Evolutionary conservation across 2,329 filamentous ascomycete genomes (phyloP).

Genomic region (Colletotrichum paranaense): DNA sequence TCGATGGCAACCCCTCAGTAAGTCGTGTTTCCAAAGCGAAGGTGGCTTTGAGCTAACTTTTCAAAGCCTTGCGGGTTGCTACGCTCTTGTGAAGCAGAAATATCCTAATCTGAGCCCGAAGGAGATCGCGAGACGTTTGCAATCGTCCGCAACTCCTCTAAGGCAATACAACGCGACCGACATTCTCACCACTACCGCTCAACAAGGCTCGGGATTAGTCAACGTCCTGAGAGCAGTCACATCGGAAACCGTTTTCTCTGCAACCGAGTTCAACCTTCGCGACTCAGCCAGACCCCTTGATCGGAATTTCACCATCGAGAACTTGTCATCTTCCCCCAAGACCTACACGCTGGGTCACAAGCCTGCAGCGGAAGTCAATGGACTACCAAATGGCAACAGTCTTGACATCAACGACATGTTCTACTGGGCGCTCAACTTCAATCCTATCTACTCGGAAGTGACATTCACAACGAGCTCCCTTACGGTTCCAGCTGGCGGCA

Average conservation of each 20-base stretch:
- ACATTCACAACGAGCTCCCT: slow-evolving; percentile 1
- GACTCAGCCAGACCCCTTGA: slow-evolving; percentile 2
- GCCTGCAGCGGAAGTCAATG: slow-evolving; percentile 18
- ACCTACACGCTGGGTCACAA: slow-evolving; percentile 20
- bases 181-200: slow-evolving; percentile 15
- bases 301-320: slow-evolving; percentile 23
- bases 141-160: slow-evolving; percentile 20
- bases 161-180: neutral
- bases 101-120: neutral
- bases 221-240: slow-evolving; percentile 15
- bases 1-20: slow-evolving; percentile 31
- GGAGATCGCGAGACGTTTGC: slow-evolving; percentile 19
- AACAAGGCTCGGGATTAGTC: slow-evolving; percentile 25
- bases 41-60: neutral
- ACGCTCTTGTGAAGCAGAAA: slow-evolving; percentile 24
- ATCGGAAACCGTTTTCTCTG: slow-evolving; percentile 10
- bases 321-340: slow-evolving; percentile 8
- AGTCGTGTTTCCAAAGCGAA: neutral
- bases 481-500: slow-evolving; percentile 11
- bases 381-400: slow-evolving; percentile 6
- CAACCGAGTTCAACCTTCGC: slow-evolving; percentile 21
- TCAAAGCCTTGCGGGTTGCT: slow-evolving; percentile 21
- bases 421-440: slow-evolving; percentile 25
- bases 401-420: slow-evolving; percentile 18
- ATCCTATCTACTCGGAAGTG: slow-evolving; percentile 5